phyloP scores from a whole-genome alignment of 352 stramenopile genomes.

The Pythium aristosporum region DNA sequence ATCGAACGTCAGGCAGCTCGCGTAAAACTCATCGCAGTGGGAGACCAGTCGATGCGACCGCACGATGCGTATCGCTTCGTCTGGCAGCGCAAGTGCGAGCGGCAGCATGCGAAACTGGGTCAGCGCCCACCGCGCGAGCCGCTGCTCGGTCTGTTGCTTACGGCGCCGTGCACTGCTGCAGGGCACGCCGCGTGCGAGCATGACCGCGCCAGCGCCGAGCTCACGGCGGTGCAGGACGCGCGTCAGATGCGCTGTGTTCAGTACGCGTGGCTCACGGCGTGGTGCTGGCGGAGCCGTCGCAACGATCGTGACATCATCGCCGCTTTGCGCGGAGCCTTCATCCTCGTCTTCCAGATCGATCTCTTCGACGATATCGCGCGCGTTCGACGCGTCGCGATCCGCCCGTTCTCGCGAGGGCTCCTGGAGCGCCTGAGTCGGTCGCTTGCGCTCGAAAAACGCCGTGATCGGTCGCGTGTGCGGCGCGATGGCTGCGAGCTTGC shows the following conservation, averaged over 20 bases:
- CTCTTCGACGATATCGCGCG: slow-evolving; percentile 19
- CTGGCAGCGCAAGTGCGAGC: slow-evolving; percentile 40
- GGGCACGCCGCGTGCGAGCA: slow-evolving; percentile 22
- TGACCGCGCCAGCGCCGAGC: slow-evolving; percentile 24
- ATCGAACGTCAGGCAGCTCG: slow-evolving; percentile 74
- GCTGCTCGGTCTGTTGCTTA: slow-evolving; percentile 39
- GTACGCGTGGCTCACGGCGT: neutral
- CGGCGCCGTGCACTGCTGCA: slow-evolving; percentile 26
- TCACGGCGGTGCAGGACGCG: slow-evolving; percentile 44
- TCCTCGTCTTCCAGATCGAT: slow-evolving; percentile 22
- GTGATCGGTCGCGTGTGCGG: slow-evolving; percentile 43
- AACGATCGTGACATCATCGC: slow-evolving; percentile 4
- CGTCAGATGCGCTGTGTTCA: slow-evolving; percentile 31
- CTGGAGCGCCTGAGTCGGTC: slow-evolving; percentile 17
- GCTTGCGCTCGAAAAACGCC: slow-evolving; percentile 70
- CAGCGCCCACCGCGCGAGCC: slow-evolving; percentile 55
- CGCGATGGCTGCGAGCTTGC: slow-evolving; percentile 27
- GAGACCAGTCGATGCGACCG: slow-evolving; percentile 23
- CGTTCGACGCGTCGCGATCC: neutral
- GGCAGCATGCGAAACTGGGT: slow-evolving; percentile 45
- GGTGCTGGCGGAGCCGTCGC: neutral
- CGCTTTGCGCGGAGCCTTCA: neutral
- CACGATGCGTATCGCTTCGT: slow-evolving; percentile 17
- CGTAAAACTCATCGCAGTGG: slow-evolving; percentile 58
- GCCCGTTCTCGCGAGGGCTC: slow-evolving; percentile 5